These are phyloP conservation scores for Phaeophleospora eucalypticola DNA, from an alignment of 2,329 filamentous ascomycete genomes.

Conservation along the genomic window DNA sequence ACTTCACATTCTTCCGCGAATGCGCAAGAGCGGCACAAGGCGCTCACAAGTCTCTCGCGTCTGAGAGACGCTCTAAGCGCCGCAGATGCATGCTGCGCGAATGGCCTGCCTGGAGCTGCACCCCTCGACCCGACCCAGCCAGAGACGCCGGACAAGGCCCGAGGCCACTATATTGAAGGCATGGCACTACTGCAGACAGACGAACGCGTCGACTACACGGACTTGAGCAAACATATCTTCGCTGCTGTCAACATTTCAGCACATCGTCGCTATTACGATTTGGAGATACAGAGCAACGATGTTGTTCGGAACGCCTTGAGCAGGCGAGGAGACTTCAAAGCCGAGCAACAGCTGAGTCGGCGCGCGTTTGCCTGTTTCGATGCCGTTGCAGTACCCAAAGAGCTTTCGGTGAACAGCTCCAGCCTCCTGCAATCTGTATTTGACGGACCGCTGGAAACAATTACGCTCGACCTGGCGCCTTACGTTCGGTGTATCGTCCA, in stretches of 20 bases:
- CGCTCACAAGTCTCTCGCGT: slow-evolving; percentile 49
- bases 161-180: slow-evolving; percentile 52
- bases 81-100: slow-evolving; percentile 57
- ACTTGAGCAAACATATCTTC: slow-evolving; percentile 33
- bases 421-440: slow-evolving; percentile 68
- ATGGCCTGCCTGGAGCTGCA: slow-evolving; percentile 40
- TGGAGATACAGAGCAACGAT: neutral
- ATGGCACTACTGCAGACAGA: slow-evolving; percentile 53
- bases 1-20: neutral
- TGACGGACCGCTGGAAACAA: slow-evolving; percentile 63
- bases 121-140: slow-evolving; percentile 62
- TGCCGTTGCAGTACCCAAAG: slow-evolving; percentile 42
- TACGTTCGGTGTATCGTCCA: slow-evolving; percentile 83
- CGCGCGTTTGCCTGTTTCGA: slow-evolving; percentile 49
- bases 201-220: slow-evolving; percentile 42
- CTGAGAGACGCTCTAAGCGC: slow-evolving; percentile 61
- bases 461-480: slow-evolving; percentile 76
- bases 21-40: neutral
- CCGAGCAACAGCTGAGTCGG: slow-evolving; percentile 17
- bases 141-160: slow-evolving; percentile 50
- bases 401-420: slow-evolving; percentile 30
- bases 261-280: neutral
- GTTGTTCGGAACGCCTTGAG: neutral
- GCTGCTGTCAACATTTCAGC: slow-evolving; percentile 29
- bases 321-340: no score